These are phyloP conservation scores for Krasilnikovozyma curviuscula DNA, from an alignment of 768 basidiomycete species.

Conservation along the genomic window DNA sequence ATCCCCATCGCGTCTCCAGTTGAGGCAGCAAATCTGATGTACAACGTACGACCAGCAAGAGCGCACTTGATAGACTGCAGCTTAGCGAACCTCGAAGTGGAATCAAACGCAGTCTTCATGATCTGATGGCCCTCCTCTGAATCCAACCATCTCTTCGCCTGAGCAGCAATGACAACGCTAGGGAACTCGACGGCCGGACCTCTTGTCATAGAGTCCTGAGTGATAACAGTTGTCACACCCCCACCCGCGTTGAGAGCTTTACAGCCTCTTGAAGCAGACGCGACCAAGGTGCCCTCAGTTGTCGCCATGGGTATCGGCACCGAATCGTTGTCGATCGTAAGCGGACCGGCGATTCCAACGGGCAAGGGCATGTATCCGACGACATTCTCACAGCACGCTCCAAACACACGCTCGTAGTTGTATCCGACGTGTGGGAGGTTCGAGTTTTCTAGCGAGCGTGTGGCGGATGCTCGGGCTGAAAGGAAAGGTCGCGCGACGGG, in stretches of 20 bases:
- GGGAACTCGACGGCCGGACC: constrained; percentile 98
- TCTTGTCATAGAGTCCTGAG: constrained; percentile 88
- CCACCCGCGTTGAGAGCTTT: constrained; percentile 94
- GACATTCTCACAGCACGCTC: constrained; percentile 98
- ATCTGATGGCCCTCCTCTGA: constrained; percentile 54
- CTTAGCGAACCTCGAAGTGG: constrained; percentile 79
- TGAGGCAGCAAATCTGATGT: constrained; percentile 75
- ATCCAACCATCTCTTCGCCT: constrained; percentile 74
- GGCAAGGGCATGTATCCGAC: constrained; percentile 92
- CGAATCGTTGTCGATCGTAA: constrained; percentile 65
- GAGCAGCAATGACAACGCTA: constrained; percentile 51
- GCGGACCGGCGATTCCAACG: constrained; percentile 86
- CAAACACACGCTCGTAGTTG: constrained; percentile 82
- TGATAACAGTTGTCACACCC: constrained; percentile 83
- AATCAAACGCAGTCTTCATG: constrained; percentile 74
- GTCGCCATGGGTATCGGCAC: constrained; percentile 97
- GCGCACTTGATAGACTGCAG: constrained; percentile 69
- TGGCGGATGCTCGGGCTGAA: constrained; percentile 61
- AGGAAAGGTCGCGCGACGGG: too few relatives aligned
- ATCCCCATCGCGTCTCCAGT: constrained; percentile 99
- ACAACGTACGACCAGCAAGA: constrained; percentile 81
- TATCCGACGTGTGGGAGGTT: constrained; percentile 66
- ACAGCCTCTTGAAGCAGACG: constrained; percentile 89
- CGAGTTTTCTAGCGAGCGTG: constrained; percentile 63
- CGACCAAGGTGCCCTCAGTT: constrained; percentile 96